Evolutionary conservation across 257 asterid species (phyloP), one percentile per base, ranked within the genome.

Genomic region (Lithospermum erythrorhizon): DNA sequence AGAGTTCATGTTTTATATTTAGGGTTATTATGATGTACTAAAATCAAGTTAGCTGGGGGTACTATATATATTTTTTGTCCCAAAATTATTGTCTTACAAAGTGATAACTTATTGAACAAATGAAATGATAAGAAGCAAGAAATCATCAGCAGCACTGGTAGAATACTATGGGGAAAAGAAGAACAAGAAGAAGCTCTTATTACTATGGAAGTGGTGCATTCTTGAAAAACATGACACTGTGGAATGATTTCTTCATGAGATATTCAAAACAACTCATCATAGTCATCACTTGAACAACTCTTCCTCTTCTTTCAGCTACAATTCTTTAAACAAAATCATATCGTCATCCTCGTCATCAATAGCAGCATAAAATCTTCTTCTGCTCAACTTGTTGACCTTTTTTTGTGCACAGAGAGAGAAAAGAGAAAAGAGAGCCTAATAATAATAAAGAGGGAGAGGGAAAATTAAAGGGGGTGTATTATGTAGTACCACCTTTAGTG

Each of bases 131-230:
- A 35, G 15, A 41, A 41, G 5, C 49, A 41, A 41, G 18, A 41
- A 41, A 11, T 41, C 49, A 41, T 1, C 16, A 41, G 11, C 49
- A 41, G 2, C 17, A 41, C 5, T 2, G 14, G 18, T 3, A 41
- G 49, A 0, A 9, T 18, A 41, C 11, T 41, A 41, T 11, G 49
- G 49, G 49, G 17, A 11, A 35, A 35, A 35, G 45, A 35, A 35
- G 11, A 21, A 55, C 13, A 21, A 13, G 18, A 18, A 32, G 63
- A 20, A 55, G 45, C 54, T 59, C 37, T 57, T 60, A 45, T 59
- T 37, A 25, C 58, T 53, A 57, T 32, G 55, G 25, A 21, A 70
- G 72, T 72, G 61, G 71, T 65, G 76, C 63, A 37, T 55, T 62
- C 58, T 66, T 61, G 9, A 54, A 27, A 51, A 27, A 27, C 6